Percentiles rank a stretch among this genome's conserved stretches.
Evolutionary conservation across 2,329 filamentous ascomycete species (phyloP).

Genomic region (Fusarium globosum): DNA sequence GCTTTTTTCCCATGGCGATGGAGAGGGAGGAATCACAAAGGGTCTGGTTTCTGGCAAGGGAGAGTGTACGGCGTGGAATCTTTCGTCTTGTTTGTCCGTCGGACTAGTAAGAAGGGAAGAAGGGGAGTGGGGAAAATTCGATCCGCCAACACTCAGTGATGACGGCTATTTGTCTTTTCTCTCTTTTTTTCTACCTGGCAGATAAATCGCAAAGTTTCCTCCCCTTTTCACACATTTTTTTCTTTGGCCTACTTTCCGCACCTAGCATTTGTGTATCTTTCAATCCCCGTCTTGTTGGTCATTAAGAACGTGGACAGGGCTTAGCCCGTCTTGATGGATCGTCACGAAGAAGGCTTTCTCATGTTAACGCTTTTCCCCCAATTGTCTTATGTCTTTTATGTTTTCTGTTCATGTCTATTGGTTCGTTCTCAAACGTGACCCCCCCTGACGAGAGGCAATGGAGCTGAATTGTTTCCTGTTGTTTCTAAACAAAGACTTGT

Average conservation of each 20-base stretch:
- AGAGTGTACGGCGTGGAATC: constrained; percentile 54
- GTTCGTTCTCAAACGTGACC: constrained; percentile 27
- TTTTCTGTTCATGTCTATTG: constrained; percentile 38
- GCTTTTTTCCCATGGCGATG: constrained; percentile 49
- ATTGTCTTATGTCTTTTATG: constrained; percentile 36
- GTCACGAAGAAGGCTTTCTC: constrained; percentile 47
- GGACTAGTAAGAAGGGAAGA: constrained; percentile 33
- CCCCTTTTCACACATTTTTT: constrained; percentile 30
- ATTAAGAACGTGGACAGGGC: constrained; percentile 33
- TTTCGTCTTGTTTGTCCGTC: constrained; percentile 46
- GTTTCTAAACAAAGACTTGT: constrained; percentile 19
- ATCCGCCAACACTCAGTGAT: constrained; percentile 34
- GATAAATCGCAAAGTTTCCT: constrained; percentile 46
- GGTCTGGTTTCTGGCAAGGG: constrained; percentile 51
- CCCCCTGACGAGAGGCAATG: constrained; percentile 25
- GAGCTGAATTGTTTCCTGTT: constrained; percentile 27
- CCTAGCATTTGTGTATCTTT: constrained; percentile 39
- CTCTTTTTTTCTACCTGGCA: constrained; percentile 42
- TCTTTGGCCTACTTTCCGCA: constrained; percentile 26
- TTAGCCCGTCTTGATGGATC: constrained; percentile 41
- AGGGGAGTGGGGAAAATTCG: constrained; percentile 5
- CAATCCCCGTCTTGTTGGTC: constrained; percentile 32
- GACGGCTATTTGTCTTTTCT: constrained; percentile 37
- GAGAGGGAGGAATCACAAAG: constrained; percentile 52
- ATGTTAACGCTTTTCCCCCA: constrained; percentile 30